These are phyloP conservation scores for Allium cepa DNA, from an alignment of 106 monocot genomes.

Conservation along the genomic window DNA sequence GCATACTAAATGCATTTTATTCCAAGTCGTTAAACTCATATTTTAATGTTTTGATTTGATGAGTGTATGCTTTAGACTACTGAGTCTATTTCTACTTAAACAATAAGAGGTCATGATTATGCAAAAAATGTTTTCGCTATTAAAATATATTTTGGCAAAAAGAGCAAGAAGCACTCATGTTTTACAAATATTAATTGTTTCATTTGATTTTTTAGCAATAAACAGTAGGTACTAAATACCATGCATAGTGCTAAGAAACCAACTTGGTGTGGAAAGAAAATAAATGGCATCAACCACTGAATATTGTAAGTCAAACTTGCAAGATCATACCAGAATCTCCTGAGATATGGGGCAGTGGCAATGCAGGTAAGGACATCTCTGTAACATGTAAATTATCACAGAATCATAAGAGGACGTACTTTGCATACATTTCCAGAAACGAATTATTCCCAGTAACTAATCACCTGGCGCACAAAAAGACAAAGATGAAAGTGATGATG, in stretches of 20 bases:
- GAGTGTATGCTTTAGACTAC: too few species aligned
- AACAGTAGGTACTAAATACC: not conserved
- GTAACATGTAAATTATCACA: slow-evolving; percentile 6
- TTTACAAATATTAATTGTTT: too few species aligned
- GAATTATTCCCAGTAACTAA: not conserved
- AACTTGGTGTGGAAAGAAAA: not conserved
- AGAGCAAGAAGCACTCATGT: too few species aligned
- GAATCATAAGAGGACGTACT: not conserved
- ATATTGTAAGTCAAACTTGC: not conserved
- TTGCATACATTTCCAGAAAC: not conserved
- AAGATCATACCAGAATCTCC: slow-evolving; percentile 44
- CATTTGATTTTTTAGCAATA: too few species aligned
- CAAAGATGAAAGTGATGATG: slow-evolving; percentile 81
- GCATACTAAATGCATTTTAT: too few species aligned
- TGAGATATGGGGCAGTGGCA: slow-evolving; percentile 48
- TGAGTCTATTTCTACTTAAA: too few species aligned
- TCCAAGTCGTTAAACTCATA: too few species aligned
- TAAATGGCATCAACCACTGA: not conserved
- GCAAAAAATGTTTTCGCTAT: not conserved
- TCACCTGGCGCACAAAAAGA: slow-evolving; percentile 96
- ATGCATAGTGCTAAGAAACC: not conserved
- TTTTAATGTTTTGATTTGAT: too few species aligned
- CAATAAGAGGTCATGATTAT: too few species aligned
- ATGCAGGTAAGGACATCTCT: slow-evolving; percentile 95
- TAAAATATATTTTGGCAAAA: too few species aligned